Evolutionary conservation across 768 basidiomycete genomes (phyloP).

Genomic region (Boletus bicolor): DNA sequence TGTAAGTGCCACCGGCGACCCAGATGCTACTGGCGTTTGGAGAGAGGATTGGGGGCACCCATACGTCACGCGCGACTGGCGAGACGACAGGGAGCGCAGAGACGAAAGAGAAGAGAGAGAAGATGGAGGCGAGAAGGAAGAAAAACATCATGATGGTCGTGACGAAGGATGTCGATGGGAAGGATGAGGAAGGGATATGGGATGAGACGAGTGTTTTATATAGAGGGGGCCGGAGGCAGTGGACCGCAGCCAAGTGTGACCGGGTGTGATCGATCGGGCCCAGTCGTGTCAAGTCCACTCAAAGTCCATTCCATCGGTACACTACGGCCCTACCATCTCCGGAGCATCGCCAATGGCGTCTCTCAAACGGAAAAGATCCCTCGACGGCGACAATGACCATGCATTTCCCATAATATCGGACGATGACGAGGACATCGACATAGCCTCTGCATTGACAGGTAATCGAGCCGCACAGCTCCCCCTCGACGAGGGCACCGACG

Average conservation of each 20-base stretch:
- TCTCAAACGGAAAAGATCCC: constrained; percentile 32
- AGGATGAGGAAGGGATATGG: not conserved
- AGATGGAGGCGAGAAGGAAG: constrained; percentile 10
- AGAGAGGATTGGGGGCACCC: constrained; percentile 40
- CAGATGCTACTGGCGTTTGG: constrained; percentile 39
- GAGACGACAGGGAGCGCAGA: constrained; percentile 28
- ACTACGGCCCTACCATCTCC: constrained; percentile 5
- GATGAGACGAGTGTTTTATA: constrained; percentile 12
- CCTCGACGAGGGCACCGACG: constrained; percentile 23
- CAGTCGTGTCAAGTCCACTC: not conserved
- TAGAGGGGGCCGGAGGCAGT: no score
- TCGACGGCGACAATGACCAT: not conserved
- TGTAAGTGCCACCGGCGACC: constrained; percentile 37
- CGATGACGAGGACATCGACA: constrained; percentile 53
- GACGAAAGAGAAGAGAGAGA: constrained; percentile 27
- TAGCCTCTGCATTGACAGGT: constrained; percentile 56
- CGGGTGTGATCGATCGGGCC: constrained; percentile 5
- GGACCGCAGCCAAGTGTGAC: not conserved
- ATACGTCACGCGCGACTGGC: constrained; percentile 43
- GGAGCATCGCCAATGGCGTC: constrained; percentile 27
- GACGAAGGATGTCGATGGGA: not conserved
- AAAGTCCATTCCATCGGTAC: not conserved
- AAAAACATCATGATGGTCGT: constrained; percentile 25
- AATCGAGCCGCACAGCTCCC: not conserved
- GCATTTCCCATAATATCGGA: not conserved